phyloP scores from a whole-genome alignment of 1,284 basidiomycete species.

The Moesziomyces sp. region DNA sequence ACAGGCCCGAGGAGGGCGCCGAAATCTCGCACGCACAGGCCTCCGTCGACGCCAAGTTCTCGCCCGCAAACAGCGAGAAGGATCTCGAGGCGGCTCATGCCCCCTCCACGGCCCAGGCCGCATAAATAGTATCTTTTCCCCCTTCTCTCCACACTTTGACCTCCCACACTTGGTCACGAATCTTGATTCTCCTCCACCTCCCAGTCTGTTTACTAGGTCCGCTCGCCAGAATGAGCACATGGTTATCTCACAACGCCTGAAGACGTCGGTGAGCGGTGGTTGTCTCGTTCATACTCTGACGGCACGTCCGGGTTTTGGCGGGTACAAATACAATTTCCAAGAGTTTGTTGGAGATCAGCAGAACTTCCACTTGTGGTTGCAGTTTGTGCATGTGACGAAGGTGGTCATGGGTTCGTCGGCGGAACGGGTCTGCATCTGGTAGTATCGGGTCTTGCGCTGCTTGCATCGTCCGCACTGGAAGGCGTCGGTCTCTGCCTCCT shows the following conservation, averaged over 20 bases:
- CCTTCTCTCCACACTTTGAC: background rate
- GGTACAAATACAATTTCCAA: constrained; percentile 10
- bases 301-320: too few relatives aligned
- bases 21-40: constrained; percentile 21
- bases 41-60: constrained; percentile 20
- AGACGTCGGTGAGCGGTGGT: too few relatives aligned
- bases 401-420: constrained; percentile 67
- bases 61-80: constrained; percentile 38
- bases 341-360: constrained; percentile 23
- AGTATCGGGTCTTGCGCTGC: constrained; percentile 64
- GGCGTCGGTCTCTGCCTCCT: constrained; percentile 89
- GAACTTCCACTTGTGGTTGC: constrained; percentile 67
- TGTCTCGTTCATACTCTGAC: too few relatives aligned
- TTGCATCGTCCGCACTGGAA: constrained; percentile 94
- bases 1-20: constrained; percentile 27
- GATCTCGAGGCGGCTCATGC: constrained; percentile 25
- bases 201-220: background rate
- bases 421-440: constrained; percentile 66
- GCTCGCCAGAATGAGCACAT: background rate
- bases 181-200: background rate
- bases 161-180: too few relatives aligned
- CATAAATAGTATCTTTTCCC: constrained; percentile 1
- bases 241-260: too few relatives aligned
- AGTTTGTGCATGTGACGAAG: constrained; percentile 64
- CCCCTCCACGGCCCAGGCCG: background rate